Percentiles rank a stretch among this genome's conserved stretches.
Conservation (phyloP, 164 flowering plant genomes). For the Euptelea pleiosperma region DNA sequence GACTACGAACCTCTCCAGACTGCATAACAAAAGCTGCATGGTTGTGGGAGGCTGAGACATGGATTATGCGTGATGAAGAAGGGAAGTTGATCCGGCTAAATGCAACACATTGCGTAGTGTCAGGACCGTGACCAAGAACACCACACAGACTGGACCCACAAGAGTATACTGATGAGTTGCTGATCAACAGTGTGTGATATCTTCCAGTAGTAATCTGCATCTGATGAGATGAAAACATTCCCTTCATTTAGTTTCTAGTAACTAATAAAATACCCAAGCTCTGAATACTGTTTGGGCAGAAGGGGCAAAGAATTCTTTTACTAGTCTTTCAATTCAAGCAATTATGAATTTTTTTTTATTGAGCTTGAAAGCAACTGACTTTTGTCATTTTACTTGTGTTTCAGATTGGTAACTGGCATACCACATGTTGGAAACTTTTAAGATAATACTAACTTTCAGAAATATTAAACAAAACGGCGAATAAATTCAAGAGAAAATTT, state of each 20-base stretch:
- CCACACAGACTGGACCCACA: conserved; percentile 95
- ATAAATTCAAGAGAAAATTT: background rate
- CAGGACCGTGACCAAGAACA: conserved; percentile 92
- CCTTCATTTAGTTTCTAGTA: conserved; percentile 5
- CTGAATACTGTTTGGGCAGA: background rate
- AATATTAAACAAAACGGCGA: background rate
- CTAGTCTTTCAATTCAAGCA: background rate
- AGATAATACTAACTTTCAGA: background rate
- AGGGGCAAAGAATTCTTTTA: background rate
- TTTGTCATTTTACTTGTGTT: background rate
- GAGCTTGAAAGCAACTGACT: too few relatives aligned
- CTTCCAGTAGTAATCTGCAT: conserved; percentile 89
- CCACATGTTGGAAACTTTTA: background rate
- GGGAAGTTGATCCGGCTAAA: conserved; percentile 68
- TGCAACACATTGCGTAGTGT: conserved; percentile 69
- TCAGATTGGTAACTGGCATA: background rate
- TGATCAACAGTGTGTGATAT: conserved; percentile 79
- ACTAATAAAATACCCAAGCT: background rate
- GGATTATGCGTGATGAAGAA: conserved; percentile 43
- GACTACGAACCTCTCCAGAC: conserved; percentile 80
- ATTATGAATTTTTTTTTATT: background rate
- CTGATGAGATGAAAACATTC: conserved; percentile 35
- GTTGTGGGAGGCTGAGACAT: conserved; percentile 87
- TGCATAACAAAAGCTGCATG: conserved; percentile 89
- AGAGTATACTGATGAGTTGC: conserved; percentile 63